phyloP scores from a whole-genome alignment of 2,329 filamentous ascomycete species.

The Ophiostoma sp. region DNA sequence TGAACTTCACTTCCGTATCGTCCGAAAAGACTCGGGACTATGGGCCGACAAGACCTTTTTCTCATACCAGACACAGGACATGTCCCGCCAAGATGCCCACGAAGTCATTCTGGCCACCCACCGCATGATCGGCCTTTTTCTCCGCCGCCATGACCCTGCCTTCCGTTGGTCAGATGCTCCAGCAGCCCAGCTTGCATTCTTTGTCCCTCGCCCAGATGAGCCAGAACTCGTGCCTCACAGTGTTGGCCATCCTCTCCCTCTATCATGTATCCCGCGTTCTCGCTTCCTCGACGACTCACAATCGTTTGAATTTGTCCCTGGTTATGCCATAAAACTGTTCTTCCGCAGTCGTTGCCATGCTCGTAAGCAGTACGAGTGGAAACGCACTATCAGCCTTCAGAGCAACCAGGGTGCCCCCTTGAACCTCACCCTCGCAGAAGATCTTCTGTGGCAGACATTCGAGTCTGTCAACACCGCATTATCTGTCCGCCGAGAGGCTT shows the following conservation, averaged over 20 bases:
- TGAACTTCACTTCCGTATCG: slow-evolving; percentile 45
- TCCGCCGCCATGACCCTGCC: slow-evolving; percentile 46
- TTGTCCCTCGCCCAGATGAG: slow-evolving; percentile 3
- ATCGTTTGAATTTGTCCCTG: slow-evolving; percentile 44
- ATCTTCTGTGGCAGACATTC: slow-evolving; percentile 43
- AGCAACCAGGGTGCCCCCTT: slow-evolving; percentile 47
- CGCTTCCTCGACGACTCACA: slow-evolving; percentile 43
- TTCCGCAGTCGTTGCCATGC: slow-evolving; percentile 41
- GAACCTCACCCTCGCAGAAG: slow-evolving; percentile 43
- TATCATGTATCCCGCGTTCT: slow-evolving; percentile 44
- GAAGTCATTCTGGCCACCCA: slow-evolving; percentile 47
- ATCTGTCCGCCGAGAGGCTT: slow-evolving; percentile 38
- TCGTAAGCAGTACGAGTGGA: slow-evolving; percentile 35
- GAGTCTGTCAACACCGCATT: slow-evolving; percentile 41
- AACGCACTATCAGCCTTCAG: slow-evolving; percentile 40
- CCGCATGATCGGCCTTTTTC: slow-evolving; percentile 47
- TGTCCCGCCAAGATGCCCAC: slow-evolving; percentile 42
- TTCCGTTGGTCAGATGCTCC: slow-evolving; percentile 46
- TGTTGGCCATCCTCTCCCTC: slow-evolving; percentile 41
- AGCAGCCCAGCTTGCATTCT: slow-evolving; percentile 31
- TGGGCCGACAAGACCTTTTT: slow-evolving; percentile 44
- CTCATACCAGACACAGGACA: slow-evolving; percentile 47
- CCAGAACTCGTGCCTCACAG: slow-evolving; percentile 40
- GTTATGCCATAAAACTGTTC: slow-evolving; percentile 45
- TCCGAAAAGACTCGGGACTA: slow-evolving; percentile 38